phyloP scores from a whole-genome alignment of 2,329 filamentous ascomycete species.

The Teratosphaeria epicoccoides region DNA sequence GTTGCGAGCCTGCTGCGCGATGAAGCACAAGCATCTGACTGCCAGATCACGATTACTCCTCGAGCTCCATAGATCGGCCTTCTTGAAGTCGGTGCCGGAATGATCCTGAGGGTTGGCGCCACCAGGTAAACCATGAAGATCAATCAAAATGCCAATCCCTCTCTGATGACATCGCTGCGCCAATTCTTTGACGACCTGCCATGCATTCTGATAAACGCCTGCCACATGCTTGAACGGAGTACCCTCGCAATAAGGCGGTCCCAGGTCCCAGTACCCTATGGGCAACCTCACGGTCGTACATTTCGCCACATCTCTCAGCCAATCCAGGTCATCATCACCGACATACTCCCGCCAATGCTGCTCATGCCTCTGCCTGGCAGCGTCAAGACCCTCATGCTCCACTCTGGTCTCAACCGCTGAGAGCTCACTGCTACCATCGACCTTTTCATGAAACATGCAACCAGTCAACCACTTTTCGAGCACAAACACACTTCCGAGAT shows the following conservation, averaged over 20 bases:
- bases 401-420: constrained; percentile 42
- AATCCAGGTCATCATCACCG: constrained; percentile 42
- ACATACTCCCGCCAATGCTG: constrained; percentile 43
- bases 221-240: constrained; percentile 43
- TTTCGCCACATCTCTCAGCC: constrained; percentile 41
- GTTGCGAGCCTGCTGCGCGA: constrained; percentile 37
- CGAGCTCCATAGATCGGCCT: constrained; percentile 43
- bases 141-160: constrained; percentile 48
- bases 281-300: constrained; percentile 50
- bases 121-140: constrained; percentile 49
- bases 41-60: constrained; percentile 35
- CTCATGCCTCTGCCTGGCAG: constrained; percentile 42
- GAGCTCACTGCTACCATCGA: constrained; percentile 39
- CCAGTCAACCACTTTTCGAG: constrained; percentile 48
- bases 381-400: constrained; percentile 37
- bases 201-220: constrained; percentile 43
- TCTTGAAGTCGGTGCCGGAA: constrained; percentile 43
- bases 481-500: constrained; percentile 50
- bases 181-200: constrained; percentile 40
- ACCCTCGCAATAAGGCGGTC: constrained; percentile 37
- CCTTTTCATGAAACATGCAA: constrained; percentile 38
- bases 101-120: constrained; percentile 47
- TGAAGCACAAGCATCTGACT: constrained; percentile 39
- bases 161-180: constrained; percentile 34
- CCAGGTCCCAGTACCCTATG: constrained; percentile 50